Evolutionary conservation across 805 yeast species (phyloP).

Genomic region (Hanseniaspora lindneri): DNA sequence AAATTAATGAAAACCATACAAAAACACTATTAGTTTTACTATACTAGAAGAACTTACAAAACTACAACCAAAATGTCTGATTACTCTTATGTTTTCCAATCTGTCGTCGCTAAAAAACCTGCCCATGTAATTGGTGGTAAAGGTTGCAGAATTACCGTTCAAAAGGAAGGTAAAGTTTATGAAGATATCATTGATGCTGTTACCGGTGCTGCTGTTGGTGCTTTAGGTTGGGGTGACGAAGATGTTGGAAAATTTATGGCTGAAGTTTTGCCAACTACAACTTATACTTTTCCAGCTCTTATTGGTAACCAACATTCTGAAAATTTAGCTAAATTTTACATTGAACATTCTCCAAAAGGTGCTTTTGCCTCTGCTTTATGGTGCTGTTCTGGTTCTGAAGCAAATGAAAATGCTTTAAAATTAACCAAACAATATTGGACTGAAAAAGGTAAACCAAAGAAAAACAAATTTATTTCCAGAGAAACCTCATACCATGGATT

Average conservation of each 20-base stretch:
- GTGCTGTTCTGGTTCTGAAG: conserved; percentile 54
- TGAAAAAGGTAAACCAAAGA: conserved; percentile 34
- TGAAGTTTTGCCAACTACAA: conserved; percentile 31
- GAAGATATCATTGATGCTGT: conserved; percentile 33
- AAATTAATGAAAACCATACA: neutral
- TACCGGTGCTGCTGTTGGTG: conserved; percentile 45
- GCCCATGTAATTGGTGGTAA: conserved; percentile 35
- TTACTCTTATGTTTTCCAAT: conserved; percentile 35
- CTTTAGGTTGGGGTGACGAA: conserved; percentile 36
- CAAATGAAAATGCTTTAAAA: conserved; percentile 55
- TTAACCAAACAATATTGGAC: conserved; percentile 39
- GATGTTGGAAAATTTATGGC: conserved; percentile 28
- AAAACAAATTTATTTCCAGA: conserved; percentile 35
- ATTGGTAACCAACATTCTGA: conserved; percentile 34
- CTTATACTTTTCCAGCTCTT: conserved; percentile 31
- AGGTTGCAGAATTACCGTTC: conserved; percentile 34
- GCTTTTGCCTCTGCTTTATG: conserved; percentile 35
- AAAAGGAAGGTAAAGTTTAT: conserved; percentile 32
- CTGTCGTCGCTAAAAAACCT: conserved; percentile 30
- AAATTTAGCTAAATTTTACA: conserved; percentile 33
- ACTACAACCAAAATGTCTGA: conserved; percentile 13
- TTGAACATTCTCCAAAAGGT: conserved; percentile 32
- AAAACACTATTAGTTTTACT: neutral
- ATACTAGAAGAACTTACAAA: neutral
- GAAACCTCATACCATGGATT: conserved; percentile 40